Conservation (phyloP, 371 early-diverging fungal species). For the Rhizomucor pusillus region DNA sequence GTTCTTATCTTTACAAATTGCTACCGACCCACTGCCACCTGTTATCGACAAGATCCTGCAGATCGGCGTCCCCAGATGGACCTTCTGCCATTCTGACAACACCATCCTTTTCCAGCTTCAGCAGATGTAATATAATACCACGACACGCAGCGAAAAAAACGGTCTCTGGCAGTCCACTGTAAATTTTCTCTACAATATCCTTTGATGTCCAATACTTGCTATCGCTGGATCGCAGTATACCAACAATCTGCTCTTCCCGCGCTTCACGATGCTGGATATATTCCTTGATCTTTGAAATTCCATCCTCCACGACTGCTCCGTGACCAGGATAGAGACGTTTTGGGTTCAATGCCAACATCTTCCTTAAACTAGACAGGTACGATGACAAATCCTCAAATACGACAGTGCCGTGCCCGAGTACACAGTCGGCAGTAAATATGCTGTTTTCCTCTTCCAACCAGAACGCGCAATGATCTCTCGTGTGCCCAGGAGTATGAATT, state of each 20-base stretch:
- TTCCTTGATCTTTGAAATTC: conserved; percentile 51
- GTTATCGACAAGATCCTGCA: conserved; percentile 4
- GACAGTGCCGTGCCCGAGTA: conserved; percentile 83
- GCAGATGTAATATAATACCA: conserved; percentile 64
- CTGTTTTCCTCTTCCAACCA: conserved; percentile 69
- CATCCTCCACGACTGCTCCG: conserved; percentile 75
- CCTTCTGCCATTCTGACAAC: conserved; percentile 19
- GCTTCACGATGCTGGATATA: conserved; percentile 77
- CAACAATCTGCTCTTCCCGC: conserved; percentile 74
- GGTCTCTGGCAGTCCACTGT: conserved; percentile 58
- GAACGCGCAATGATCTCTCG: conserved; percentile 76
- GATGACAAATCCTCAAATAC: conserved; percentile 72
- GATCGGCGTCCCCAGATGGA: background rate
- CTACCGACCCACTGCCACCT: conserved; percentile 16
- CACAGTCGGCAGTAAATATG: conserved; percentile 80
- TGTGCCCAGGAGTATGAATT: conserved; percentile 84
- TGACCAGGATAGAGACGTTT: conserved; percentile 68
- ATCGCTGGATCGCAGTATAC: conserved; percentile 33
- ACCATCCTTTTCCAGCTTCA: conserved; percentile 68
- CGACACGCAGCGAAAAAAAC: conserved; percentile 63
- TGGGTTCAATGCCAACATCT: conserved; percentile 37
- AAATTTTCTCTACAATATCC: conserved; percentile 64
- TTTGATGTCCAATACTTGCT: conserved; percentile 35
- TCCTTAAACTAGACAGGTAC: conserved; percentile 65
- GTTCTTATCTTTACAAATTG: background rate